Base-by-base conservation (phyloP, 2,329 filamentous ascomycete genomes). In the Neonectria faginata region DNA sequence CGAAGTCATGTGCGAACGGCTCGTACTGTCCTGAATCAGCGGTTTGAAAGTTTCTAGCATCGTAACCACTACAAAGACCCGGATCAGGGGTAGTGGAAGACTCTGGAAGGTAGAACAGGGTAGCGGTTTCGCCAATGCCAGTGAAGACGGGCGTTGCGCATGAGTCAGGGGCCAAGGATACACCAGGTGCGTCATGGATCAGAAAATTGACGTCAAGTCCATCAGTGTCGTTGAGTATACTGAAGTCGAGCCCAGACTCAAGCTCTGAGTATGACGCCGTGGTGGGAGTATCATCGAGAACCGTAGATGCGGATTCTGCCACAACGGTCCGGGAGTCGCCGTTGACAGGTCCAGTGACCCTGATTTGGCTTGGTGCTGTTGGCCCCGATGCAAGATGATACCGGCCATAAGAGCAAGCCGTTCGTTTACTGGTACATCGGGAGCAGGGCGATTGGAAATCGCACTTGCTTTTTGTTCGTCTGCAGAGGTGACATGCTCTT, bases 401-500 rank as follows among this genome's bases (percentile, higher is more conserved):
- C 33, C 25, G 12, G 7, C 22, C 56, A 22, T 51, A 52, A 5
- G 36, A 42, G 16, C 56, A 59, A 14, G n/a, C 3, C 11, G 3
- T 33, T 10, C 52, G 14, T 14, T 20, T 51, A 22, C 31, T 12
- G 31, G 20, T 33, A 31, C 47, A 59, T n/a, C 47, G 18, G 3
- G 47, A 52, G 36, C 56, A 59, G 11, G 56, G 56, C 10, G 11
- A 29, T 22, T 14, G 14, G n/a, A 59, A 59, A 59, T 59, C 45
- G 4, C 56, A 58, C 33, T 59, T 59, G 56, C 47, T 59, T 31
- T 59, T 59, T 5, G 45, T 59, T n/a, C 25, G 29, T 41, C 45
- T 41, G 22, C 56, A 59, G 16, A 36, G 18, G 12, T 52, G 44
- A 31, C 56, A 59, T 22, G 56, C 56, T 51, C 31, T 51, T 33